Evolutionary conservation across 768 basidiomycete genomes (phyloP).

Genomic region (Paxillus rubicundulus): DNA sequence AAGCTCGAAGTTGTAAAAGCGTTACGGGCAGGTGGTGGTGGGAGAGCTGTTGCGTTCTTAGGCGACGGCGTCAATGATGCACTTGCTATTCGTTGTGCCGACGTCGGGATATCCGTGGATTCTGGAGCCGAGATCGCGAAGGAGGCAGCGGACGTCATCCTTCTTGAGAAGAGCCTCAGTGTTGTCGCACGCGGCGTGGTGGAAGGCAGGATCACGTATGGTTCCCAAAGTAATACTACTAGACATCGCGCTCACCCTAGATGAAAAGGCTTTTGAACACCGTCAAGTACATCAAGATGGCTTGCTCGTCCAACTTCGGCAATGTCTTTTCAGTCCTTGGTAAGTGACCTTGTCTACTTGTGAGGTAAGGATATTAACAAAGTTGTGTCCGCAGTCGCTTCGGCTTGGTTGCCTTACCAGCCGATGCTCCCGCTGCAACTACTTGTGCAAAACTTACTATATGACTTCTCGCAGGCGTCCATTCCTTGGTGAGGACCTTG

Average conservation of each 20-base stretch:
- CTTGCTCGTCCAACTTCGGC: constrained; percentile 37
- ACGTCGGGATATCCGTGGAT: constrained; percentile 34
- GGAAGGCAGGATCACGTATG: constrained; percentile 34
- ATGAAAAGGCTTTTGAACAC: constrained; percentile 34
- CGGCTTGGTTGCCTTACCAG: constrained; percentile 38
- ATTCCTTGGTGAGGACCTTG: constrained; percentile 31
- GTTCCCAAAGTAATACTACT: neutral
- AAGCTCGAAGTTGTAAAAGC: constrained; percentile 34
- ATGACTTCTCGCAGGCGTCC: constrained; percentile 37
- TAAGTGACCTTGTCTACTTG: constrained; percentile 8
- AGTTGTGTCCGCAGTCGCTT: constrained; percentile 25
- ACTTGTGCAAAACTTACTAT: constrained; percentile 33
- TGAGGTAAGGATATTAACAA: neutral
- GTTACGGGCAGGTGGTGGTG: constrained; percentile 21
- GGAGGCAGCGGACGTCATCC: constrained; percentile 37
- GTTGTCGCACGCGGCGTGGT: constrained; percentile 34
- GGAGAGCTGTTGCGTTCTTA: constrained; percentile 31
- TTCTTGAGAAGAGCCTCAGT: constrained; percentile 35
- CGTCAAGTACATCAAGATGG: constrained; percentile 38
- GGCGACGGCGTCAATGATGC: constrained; percentile 34
- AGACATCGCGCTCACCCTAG: constrained; percentile 7
- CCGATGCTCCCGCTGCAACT: constrained; percentile 36
- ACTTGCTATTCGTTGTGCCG: constrained; percentile 31
- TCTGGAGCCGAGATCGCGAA: constrained; percentile 36
- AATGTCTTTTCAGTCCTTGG: constrained; percentile 33